Base-by-base conservation (phyloP, 2,329 filamentous ascomycete species). In the Chrysosphaeria jannelii region DNA sequence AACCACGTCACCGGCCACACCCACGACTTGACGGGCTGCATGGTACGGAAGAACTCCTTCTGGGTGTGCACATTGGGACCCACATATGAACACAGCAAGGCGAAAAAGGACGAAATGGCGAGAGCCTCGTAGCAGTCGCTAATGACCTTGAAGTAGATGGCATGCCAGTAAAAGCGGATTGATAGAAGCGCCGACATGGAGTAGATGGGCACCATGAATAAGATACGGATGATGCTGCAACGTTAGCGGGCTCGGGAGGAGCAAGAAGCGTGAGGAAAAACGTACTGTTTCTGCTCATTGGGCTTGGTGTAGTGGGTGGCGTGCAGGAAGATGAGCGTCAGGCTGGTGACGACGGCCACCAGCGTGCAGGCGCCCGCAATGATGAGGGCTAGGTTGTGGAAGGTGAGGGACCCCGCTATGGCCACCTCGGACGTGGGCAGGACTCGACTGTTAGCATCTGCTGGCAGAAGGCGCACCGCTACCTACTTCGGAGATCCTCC, bases 101-200 rank as follows among this genome's bases (percentile, higher is more conserved):
- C 63, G 44, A 88, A 88, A 50, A 88, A 89, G 31, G 70, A 72
- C 14, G 71, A 67, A 31, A 88, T 79, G 27, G 74, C 72, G 36
- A 88, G 81, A 8, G 76, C 74, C 46, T 88, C 76, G 42, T 88
- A 88, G 44, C 72, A 81, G 40, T 85, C 70, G 35, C 70, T 63
- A 20, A 81, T 48, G 24, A 85, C 65, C 36, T 74, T 57, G 40
- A 69, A 85, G 46, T 88, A 88, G 27, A 85, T 59, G 23, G 68
- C 62, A 36, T 78, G 58, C 39, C 55, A 59, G 48, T 85, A 81
- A 46, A 58, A 78, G 32, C 57, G 51, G 34, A 75, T 61, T 28
- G 64, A 65, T 18, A 81, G 53, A 38, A 72, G 72, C 16, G 70
- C 65, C 11, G 76, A 65, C 19, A 64, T 50, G 23, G 68, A 54